Conservation (phyloP, 1,284 basidiomycete genomes). For the Apiotrichum domesticum region DNA sequence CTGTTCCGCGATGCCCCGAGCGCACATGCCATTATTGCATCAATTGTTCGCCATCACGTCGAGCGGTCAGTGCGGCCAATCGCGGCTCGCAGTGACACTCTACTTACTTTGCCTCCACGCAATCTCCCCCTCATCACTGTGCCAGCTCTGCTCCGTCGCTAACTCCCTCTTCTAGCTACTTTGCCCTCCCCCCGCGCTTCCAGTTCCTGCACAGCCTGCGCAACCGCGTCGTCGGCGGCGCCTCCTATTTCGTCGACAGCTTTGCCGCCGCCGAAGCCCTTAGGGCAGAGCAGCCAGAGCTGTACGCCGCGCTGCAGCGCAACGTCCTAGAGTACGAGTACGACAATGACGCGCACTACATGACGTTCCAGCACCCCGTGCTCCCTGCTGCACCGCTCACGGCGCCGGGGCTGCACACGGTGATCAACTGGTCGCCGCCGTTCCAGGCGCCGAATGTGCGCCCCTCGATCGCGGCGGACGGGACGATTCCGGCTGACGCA, state of each 20-base stretch:
- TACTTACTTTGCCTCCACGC: too few relatives aligned
- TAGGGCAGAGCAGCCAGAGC: slow-evolving; percentile 22
- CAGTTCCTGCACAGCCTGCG: slow-evolving; percentile 83
- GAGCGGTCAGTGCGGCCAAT: too few relatives aligned
- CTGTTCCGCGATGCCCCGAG: too few relatives aligned
- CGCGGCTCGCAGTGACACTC: too few relatives aligned
- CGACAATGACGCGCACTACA: slow-evolving; percentile 80
- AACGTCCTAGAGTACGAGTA: slow-evolving; percentile 78
- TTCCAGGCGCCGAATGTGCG: slow-evolving; percentile 64
- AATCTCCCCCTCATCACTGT: too few relatives aligned
- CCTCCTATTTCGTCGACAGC: slow-evolving; percentile 83
- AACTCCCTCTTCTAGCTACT: slow-evolving; percentile 57
- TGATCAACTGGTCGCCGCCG: slow-evolving; percentile 89
- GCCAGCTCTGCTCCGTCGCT: background rate
- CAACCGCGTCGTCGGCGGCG: slow-evolving; percentile 76
- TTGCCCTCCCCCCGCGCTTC: slow-evolving; percentile 75
- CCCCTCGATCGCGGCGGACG: slow-evolving; percentile 2
- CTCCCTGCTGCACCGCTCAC: slow-evolving; percentile 51
- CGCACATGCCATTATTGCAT: too few relatives aligned
- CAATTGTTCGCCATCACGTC: too few relatives aligned
- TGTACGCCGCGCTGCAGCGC: slow-evolving; percentile 55
- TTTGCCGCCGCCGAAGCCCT: slow-evolving; percentile 58
- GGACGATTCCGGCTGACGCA: slow-evolving; percentile 1
- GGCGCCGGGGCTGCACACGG: slow-evolving; percentile 26
- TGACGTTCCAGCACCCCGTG: slow-evolving; percentile 71